Evolutionary conservation across 2,329 filamentous ascomycete genomes (phyloP).

Genomic region (Aspergillus ustus): DNA sequence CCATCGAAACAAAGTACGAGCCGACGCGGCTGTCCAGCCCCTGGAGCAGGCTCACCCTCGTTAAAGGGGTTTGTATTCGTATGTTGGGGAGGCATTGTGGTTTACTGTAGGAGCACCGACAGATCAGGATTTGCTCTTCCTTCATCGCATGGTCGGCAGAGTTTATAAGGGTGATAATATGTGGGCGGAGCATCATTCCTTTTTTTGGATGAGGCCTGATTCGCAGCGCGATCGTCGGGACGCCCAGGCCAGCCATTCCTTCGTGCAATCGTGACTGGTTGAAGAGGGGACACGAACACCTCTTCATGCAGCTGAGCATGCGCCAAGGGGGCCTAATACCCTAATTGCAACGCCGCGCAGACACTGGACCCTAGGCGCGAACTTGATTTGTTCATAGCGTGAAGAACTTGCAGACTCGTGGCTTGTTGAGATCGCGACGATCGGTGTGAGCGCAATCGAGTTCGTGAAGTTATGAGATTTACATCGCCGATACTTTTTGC

Average conservation of each 20-base stretch:
- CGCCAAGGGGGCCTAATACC: not conserved
- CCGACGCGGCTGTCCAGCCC: conserved; percentile 13
- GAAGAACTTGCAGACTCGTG: not conserved
- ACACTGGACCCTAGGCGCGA: not conserved
- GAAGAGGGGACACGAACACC: not conserved
- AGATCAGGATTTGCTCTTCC: not conserved
- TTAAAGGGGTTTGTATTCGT: conserved; percentile 1
- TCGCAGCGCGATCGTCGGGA: not conserved
- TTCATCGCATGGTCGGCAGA: not conserved
- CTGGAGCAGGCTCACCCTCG: not conserved
- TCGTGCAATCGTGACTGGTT: not conserved
- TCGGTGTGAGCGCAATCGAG: not conserved
- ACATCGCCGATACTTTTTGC: not conserved
- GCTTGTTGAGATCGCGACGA: not conserved
- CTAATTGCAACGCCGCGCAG: not conserved
- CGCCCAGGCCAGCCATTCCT: conserved; percentile 7
- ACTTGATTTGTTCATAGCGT: not conserved
- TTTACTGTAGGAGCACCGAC: not conserved
- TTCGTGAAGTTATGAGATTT: not conserved
- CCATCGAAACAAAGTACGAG: conserved; percentile 21
- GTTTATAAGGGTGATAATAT: not conserved
- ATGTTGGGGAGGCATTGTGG: conserved; percentile 4
- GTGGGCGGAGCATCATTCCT: not conserved
- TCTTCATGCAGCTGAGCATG: not conserved
- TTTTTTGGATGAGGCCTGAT: not conserved